Base-by-base conservation (phyloP, 805 yeast species). In the Lipomyces anomalus region DNA sequence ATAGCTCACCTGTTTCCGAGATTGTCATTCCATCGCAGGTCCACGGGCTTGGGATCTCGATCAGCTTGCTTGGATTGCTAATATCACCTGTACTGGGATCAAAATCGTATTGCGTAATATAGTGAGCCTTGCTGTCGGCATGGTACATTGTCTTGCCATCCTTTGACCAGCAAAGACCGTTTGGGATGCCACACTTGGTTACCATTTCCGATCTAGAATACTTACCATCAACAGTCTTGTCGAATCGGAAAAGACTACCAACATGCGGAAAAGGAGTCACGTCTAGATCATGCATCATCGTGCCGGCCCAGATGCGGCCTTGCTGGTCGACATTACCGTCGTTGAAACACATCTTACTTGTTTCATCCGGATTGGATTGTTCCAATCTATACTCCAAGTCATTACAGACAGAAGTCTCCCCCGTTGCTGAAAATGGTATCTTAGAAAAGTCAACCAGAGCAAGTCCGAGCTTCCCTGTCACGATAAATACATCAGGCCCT, bases 21-120 rank as follows among this genome's bases (percentile, higher is more conserved):
- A 83, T 65, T 22, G 80, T 69, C 53, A 83, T 71, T 18, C 97
- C 97, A 62, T 88, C 97, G 0, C 95, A 95, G 55, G 79, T 92
- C 6, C 47, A 38, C 7, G 40, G 43, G 4, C 32, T 44, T 21
- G 48, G 65, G 47, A 57, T 63, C 22, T 71, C 56, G 13, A 69
- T 64, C 41, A 78, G 65, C 50, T 70, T 70, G n/a, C 57, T 48
- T 45, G 66, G 66, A 42, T 73, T 71, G 22, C 66, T 52, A 30
- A 67, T 36, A 38, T 59, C 62, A n/a, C 70, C 68, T 2, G 66
- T 63, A 13, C 52, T 56, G 4, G 57, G 45, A 53, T 74, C 70
- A 51, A 67, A 72, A 49, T 75, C 73, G 47, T 67, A 75, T 48
- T 67, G 65, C 67, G 72, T 77, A 32, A 80, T 69, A 2, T 66